phyloP scores from a whole-genome alignment of 2,329 filamentous ascomycete species.

The Pseudocercospora pini-densiflorae region DNA sequence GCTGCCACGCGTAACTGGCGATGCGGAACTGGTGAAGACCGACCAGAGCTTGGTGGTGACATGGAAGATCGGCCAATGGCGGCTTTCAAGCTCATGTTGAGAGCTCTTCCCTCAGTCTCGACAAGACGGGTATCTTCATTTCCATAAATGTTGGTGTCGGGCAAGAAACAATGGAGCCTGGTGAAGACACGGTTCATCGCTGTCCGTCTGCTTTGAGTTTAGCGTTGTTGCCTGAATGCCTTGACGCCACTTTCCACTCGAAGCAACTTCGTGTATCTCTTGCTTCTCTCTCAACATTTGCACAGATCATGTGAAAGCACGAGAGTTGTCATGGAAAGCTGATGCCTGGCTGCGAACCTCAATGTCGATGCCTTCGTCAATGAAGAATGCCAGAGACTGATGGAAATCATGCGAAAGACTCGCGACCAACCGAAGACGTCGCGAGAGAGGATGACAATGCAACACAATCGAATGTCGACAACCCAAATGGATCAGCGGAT shows the following conservation, averaged over 20 bases:
- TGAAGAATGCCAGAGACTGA: constrained; percentile 30
- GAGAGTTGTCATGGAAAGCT: background rate
- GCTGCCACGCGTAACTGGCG: constrained; percentile 78
- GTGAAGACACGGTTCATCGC: background rate
- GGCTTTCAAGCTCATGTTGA: constrained; percentile 67
- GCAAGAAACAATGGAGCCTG: background rate
- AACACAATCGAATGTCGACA: background rate
- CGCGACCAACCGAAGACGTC: constrained; percentile 8
- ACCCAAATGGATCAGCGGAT: background rate
- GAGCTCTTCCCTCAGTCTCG: background rate
- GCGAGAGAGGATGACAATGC: background rate
- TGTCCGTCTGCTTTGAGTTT: background rate
- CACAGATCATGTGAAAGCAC: too few relatives aligned
- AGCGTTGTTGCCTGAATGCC: background rate
- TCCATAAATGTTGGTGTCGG: background rate
- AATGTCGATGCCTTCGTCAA: background rate
- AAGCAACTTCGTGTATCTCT: too few relatives aligned
- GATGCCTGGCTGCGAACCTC: background rate
- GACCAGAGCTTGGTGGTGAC: constrained; percentile 84
- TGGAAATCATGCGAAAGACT: constrained; percentile 12
- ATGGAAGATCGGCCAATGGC: constrained; percentile 59
- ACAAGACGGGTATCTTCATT: background rate
- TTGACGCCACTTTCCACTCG: background rate
- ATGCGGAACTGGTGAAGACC: constrained; percentile 70
- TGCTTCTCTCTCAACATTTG: too few relatives aligned